Conservation (phyloP, 2,329 filamentous ascomycete genomes). For the Pseudogymnoascus sp. region DNA sequence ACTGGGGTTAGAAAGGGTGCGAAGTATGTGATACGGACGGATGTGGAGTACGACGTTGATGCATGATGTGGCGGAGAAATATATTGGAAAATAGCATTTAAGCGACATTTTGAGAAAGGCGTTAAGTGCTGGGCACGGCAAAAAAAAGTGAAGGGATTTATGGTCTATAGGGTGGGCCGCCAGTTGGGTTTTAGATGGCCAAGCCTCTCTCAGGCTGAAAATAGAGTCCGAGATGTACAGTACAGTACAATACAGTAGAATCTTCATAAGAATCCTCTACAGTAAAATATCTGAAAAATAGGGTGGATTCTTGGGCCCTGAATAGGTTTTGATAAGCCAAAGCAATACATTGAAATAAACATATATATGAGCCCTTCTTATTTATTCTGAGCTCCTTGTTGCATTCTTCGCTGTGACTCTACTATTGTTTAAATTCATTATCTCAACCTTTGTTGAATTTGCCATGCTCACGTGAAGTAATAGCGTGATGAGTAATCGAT, state of each 20-base stretch:
- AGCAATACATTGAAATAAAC: background rate
- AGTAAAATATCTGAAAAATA: background rate
- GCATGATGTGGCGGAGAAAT: background rate
- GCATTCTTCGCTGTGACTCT: background rate
- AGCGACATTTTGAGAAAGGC: background rate
- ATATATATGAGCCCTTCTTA: background rate
- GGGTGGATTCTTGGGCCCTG: background rate
- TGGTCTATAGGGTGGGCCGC: background rate
- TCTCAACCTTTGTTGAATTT: background rate
- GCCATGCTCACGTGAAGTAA: background rate
- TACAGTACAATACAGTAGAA: background rate
- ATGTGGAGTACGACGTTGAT: slow-evolving; percentile 60
- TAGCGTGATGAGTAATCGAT: slow-evolving; percentile 8
- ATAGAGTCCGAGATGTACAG: background rate
- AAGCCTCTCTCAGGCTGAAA: background rate
- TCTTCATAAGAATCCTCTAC: too few species aligned
- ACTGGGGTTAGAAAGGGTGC: slow-evolving; percentile 61
- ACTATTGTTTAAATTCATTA: too few species aligned
- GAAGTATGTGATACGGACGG: slow-evolving; percentile 63
- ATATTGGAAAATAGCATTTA: background rate
- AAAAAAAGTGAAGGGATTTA: background rate
- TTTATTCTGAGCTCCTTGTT: background rate
- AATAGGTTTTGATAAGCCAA: background rate
- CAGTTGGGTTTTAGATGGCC: background rate
- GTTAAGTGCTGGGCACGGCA: background rate